A percentile compares a stretch with the other conserved stretches of the same genome.
Evolutionary conservation across 1,139 yeast species (phyloP).

Genomic region (Hemisphaericaspora xylofermentans): DNA sequence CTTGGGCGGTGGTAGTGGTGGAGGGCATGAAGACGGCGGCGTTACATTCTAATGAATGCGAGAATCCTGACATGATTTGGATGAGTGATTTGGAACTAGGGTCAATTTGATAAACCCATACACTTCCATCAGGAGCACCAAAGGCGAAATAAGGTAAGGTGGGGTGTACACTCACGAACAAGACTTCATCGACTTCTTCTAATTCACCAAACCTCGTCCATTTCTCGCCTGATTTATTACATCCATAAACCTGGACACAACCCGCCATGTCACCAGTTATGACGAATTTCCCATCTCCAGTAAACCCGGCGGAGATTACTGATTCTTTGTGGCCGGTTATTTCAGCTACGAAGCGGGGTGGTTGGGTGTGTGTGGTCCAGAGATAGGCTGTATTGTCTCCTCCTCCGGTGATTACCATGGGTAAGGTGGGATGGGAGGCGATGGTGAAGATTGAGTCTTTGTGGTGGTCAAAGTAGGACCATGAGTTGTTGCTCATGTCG

Average conservation of each 20-base stretch:
- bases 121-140: conserved; percentile 91
- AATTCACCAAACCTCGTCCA: conserved; percentile 74
- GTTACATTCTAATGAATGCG: conserved; percentile 77
- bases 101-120: conserved; percentile 85
- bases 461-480: conserved; percentile 86
- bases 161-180: conserved; percentile 82
- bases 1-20: conserved; percentile 79
- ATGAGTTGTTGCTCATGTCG: conserved; percentile 86
- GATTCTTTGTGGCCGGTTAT: conserved; percentile 83
- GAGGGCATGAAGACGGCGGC: conserved; percentile 74
- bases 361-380: conserved; percentile 89
- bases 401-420: conserved; percentile 77
- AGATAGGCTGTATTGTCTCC: conserved; percentile 88
- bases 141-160: conserved; percentile 77
- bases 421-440: conserved; percentile 76
- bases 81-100: conserved; percentile 52
- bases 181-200: conserved; percentile 79
- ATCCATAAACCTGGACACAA: conserved; percentile 68
- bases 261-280: conserved; percentile 97
- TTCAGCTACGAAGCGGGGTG: conserved; percentile 76
- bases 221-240: conserved; percentile 72
- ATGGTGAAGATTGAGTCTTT: conserved; percentile 79
- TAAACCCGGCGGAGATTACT: conserved; percentile 80
- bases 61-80: conserved; percentile 76
- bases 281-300: conserved; percentile 74